Base-by-base conservation (phyloP, 2,329 filamentous ascomycete genomes). In the Curvularia eragrostidis region DNA sequence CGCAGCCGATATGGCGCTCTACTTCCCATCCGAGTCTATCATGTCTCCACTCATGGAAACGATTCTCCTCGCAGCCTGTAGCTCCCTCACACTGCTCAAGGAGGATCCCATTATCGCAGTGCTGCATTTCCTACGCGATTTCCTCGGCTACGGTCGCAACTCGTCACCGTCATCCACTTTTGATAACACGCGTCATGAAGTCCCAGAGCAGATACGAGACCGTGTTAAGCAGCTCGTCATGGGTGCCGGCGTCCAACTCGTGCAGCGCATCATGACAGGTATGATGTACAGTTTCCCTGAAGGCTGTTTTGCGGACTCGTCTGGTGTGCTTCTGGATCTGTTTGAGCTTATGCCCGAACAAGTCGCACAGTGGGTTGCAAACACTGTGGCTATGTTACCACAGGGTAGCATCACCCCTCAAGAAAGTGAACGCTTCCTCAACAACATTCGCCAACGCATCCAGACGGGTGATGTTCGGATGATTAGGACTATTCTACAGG, bases 231-330 rank as follows among this genome's bases (percentile, higher is more conserved):
- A 86, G 59, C 84, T 97, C 51, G 80, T 96, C 23, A 64, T 83
- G 2, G 80, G 83, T 1, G 87, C 93, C 63, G 93, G 95, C 36
- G 89, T 92, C 70, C 81, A 87, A 54, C 82, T 99, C 26, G 89
- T 95, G 7, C 94, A 97, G 78, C 90, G 93, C 63, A 89, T 96
- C 56, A 84, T 99, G 80, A 95, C 93, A 1, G 95, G 95, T 59
- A 96, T 99, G 93, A 98, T 99, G 94, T 97, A 97, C 75, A 96
- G 90, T 0, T 99, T 99, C 79, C 96, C 95, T 0, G 87, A 91
- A 42, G 95, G 98, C 76, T 97, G 93, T 79, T 96, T 98, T 72
- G 89, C 93, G 0, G 95, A 99, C 73, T 93, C 93, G 15, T 97
- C 92, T 48, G 93, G 93, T 4, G 91, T 97, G n/a, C 80, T 99